Evolutionary conservation across 805 yeast species (phyloP), one percentile per base, ranked within the genome.

Genomic region (Candida coquimbonensis): DNA sequence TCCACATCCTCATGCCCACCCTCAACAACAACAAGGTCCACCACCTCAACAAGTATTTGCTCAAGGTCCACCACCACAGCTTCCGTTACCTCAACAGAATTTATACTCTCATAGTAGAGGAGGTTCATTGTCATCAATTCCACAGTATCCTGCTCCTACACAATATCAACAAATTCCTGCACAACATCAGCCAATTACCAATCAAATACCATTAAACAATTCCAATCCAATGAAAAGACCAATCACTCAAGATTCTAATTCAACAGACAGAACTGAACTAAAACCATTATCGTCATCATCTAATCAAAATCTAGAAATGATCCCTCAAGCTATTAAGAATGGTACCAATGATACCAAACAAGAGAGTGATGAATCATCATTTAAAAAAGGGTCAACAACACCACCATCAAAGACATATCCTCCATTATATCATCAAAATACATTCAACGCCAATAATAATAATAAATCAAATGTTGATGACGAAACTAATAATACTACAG

Each of bases 231-330:
- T 29, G 7, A 29, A 29, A 29, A 53, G 56, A 45, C 57, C 54
- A 45, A 19, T 38, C 2, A 49, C 53, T 9, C 45, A 49, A 31
- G 53, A 49, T n/a, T 43, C 57, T 9, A 44, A 36, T 14, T 46
- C 60, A 8, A 48, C 56, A 7, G 54, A 50, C 29, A 49, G 51
- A 42, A 52, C 56, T 11, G 59, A 56, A 36, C 9, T 50, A 8
- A 54, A 52, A 36, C 51, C 49, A 21, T 21, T 29, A n/a, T 42
- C 50, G 9, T 48, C 50, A 9, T 42, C 48, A 26, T 21, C 25
- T 12, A 24, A 35, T 34, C 19, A 34, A 16, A 9, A 26, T n/a
- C 7, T 2, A 21, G 24, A 21, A 21, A 21, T 21, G 12, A 33
- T 29, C 5, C 21, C 14, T 3, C 37, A 46, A 16, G 24, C 24